phyloP scores from a whole-genome alignment of 2,329 filamentous ascomycete species.

The Colletotrichum agaves region DNA sequence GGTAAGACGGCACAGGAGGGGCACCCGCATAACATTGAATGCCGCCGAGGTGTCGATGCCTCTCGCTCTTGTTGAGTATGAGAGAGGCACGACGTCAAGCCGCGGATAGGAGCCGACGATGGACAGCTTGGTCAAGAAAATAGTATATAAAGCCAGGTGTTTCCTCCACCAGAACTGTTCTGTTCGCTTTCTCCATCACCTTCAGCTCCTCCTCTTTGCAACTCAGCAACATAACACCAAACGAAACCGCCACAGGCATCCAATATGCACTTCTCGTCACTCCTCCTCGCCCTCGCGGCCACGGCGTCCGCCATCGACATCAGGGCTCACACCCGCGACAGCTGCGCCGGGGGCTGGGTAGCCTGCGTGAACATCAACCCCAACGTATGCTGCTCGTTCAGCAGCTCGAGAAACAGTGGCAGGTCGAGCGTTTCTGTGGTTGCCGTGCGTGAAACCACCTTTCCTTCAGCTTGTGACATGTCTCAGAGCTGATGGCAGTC shows the following conservation, averaged over 20 bases:
- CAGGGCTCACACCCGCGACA: background rate
- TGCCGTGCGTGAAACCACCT: slow-evolving; percentile 17
- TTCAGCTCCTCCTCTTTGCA: background rate
- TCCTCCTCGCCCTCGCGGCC: slow-evolving; percentile 13
- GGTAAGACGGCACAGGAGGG: background rate
- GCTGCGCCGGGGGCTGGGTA: background rate
- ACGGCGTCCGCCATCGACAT: slow-evolving; percentile 25
- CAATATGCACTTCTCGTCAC: slow-evolving; percentile 17
- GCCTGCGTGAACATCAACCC: slow-evolving; percentile 24
- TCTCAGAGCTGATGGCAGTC: background rate
- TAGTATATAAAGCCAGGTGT: slow-evolving; percentile 12
- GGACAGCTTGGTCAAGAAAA: background rate
- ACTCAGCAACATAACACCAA: slow-evolving; percentile 1
- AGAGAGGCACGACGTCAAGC: too few relatives aligned
- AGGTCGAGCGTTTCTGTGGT: slow-evolving; percentile 9
- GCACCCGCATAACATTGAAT: background rate
- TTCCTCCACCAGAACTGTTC: background rate
- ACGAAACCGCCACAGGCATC: background rate
- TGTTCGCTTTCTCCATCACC: background rate
- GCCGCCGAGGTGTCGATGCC: background rate
- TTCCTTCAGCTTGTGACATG: background rate
- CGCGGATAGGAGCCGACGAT: too few relatives aligned
- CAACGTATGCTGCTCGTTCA: slow-evolving; percentile 25
- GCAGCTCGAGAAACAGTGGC: slow-evolving; percentile 3
- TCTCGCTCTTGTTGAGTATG: background rate